Evolutionary conservation across 805 yeast genomes (phyloP).

Genomic region (Barnettozyma californica): DNA sequence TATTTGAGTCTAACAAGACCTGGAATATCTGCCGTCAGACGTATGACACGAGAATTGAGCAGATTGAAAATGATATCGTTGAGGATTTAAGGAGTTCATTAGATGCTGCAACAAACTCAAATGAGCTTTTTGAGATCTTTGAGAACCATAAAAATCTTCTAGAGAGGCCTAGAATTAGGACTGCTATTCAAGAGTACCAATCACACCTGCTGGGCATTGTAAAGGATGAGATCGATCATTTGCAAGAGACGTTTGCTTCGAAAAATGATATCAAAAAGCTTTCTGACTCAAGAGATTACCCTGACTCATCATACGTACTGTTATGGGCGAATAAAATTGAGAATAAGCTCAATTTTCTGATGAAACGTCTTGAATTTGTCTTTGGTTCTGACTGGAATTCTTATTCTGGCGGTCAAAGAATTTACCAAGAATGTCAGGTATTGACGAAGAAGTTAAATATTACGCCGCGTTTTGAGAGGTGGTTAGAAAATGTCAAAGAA

Average conservation of each 20-base stretch:
- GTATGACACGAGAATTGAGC: constrained; percentile 38
- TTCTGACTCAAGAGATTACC: constrained; percentile 40
- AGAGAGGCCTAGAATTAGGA: constrained; percentile 47
- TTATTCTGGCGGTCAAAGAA: constrained; percentile 61
- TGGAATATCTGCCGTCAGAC: constrained; percentile 39
- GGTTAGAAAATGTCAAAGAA: constrained; percentile 38
- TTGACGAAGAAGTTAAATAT: constrained; percentile 45
- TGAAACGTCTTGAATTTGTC: constrained; percentile 41
- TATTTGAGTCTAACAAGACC: constrained; percentile 31
- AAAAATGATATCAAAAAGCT: constrained; percentile 34
- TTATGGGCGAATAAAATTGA: constrained; percentile 51
- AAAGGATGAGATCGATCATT: constrained; percentile 38
- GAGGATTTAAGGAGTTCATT: constrained; percentile 34
- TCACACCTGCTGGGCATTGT: constrained; percentile 42
- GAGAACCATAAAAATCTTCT: constrained; percentile 44
- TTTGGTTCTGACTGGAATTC: constrained; percentile 58
- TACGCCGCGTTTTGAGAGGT: constrained; percentile 35
- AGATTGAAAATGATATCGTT: constrained; percentile 43
- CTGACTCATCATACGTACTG: constrained; percentile 41
- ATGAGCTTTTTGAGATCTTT: constrained; percentile 48
- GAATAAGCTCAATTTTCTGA: constrained; percentile 36
- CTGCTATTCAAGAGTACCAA: constrained; percentile 58
- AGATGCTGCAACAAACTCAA: constrained; percentile 34
- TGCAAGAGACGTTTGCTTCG: constrained; percentile 36
- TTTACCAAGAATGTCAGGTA: constrained; percentile 43